Percentiles rank a stretch among this genome's conserved stretches.
Conservation (phyloP, 176 grass and related monocot genomes). For the Oryza longistaminata region DNA sequence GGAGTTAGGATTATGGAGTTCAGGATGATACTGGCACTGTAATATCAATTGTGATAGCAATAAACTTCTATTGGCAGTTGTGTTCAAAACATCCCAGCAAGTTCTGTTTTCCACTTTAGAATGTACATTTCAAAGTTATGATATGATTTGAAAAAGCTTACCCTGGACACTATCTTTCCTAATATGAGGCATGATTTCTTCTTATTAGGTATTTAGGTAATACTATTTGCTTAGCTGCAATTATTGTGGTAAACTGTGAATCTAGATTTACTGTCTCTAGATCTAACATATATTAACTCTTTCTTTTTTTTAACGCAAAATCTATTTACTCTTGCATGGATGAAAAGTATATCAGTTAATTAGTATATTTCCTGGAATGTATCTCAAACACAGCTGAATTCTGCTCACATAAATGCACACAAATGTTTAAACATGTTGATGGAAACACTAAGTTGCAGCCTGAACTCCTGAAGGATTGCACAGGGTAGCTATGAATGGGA, state of each 20-base stretch:
- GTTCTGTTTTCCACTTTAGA: constrained; percentile 1
- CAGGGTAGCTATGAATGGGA: constrained; percentile 27
- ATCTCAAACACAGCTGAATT: neutral
- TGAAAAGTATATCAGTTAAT: neutral
- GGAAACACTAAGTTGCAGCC: constrained; percentile 14
- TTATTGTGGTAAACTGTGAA: neutral
- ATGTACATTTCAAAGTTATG: neutral
- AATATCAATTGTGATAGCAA: neutral
- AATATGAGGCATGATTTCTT: neutral
- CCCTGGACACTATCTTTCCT: constrained; percentile 4
- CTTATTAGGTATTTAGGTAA: constrained; percentile 14
- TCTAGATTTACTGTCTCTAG: neutral
- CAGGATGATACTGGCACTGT: neutral
- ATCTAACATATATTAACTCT: neutral
- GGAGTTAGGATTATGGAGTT: neutral
- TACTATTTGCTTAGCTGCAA: neutral
- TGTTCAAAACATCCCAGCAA: neutral
- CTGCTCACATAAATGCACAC: constrained; percentile 1
- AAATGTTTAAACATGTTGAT: constrained; percentile 32
- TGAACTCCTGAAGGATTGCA: constrained; percentile 11
- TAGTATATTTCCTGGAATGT: neutral
- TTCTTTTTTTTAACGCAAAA: neutral
- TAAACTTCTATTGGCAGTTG: neutral
- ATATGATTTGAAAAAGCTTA: neutral
- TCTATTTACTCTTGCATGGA: neutral